Conservation (phyloP, 1,284 basidiomycete genomes). For the Papiliotrema terrestris region DNA sequence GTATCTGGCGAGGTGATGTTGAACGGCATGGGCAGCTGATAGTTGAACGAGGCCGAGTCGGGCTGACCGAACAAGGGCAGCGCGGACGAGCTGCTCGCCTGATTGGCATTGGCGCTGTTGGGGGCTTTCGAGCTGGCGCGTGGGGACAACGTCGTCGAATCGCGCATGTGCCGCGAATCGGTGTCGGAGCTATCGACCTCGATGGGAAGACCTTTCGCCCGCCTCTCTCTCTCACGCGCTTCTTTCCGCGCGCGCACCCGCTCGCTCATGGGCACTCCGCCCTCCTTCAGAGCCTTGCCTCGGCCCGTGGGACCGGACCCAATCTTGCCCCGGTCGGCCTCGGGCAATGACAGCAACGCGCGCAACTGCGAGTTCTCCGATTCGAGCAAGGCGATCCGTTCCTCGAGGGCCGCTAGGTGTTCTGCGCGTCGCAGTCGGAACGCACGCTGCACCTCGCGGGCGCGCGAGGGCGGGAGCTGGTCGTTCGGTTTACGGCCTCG, state of each 20-base stretch:
- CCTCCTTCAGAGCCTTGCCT: constrained; percentile 48
- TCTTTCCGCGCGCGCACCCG: constrained; percentile 48
- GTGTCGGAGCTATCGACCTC: constrained; percentile 17
- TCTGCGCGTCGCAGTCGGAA: constrained; percentile 86
- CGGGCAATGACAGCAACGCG: constrained; percentile 69
- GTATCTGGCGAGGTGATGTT: constrained; percentile 35
- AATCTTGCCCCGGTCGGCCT: constrained; percentile 48
- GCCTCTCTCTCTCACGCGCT: constrained; percentile 38
- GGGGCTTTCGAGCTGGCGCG: constrained; percentile 7
- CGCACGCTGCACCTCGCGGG: constrained; percentile 85
- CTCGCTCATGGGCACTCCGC: constrained; percentile 50
- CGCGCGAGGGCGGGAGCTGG: constrained; percentile 84
- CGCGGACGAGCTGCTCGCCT: constrained; percentile 1
- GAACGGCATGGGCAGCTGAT: constrained; percentile 40
- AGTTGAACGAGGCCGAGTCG: constrained; percentile 31
- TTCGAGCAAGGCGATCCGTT: constrained; percentile 76
- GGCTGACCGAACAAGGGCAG: constrained; percentile 14
- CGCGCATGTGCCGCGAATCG: constrained; percentile 10
- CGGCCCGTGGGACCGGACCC: constrained; percentile 50
- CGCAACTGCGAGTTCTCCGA: constrained; percentile 77
- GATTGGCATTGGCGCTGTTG: constrained; percentile 1
- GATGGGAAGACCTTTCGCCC: constrained; percentile 27
- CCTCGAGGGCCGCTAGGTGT: constrained; percentile 77
- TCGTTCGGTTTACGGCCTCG: constrained; percentile 88
- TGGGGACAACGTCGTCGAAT: constrained; percentile 25